Evolutionary conservation across 306 rosid species (phyloP).

Genomic region (Prinsepia uniflora): DNA sequence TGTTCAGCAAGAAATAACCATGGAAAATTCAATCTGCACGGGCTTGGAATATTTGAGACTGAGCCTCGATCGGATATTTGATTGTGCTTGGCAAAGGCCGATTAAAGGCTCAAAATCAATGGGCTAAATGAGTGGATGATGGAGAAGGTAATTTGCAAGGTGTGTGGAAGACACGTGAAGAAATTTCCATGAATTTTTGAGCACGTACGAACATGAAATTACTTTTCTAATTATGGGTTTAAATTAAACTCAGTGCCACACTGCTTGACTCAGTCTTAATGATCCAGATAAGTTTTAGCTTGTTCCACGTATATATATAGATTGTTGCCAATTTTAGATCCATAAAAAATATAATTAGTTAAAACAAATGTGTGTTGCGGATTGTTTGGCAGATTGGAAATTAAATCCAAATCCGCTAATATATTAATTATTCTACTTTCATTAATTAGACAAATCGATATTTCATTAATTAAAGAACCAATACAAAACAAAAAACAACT

Average conservation of each 20-base stretch:
- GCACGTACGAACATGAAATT: neutral
- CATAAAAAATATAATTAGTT: too few species aligned
- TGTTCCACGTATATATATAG: neutral
- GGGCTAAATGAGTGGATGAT: slow-evolving; percentile 20
- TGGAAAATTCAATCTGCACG: slow-evolving; percentile 12
- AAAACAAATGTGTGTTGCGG: too few species aligned
- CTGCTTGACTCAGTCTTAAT: slow-evolving; percentile 26
- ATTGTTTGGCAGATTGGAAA: too few species aligned
- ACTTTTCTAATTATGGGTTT: slow-evolving; percentile 16
- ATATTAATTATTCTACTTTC: too few species aligned
- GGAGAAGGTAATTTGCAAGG: slow-evolving; percentile 23
- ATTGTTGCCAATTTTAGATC: slow-evolving; percentile 1
- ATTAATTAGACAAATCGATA: too few species aligned
- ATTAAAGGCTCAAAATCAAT: slow-evolving; percentile 29
- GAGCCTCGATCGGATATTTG: slow-evolving; percentile 21
- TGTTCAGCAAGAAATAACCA: slow-evolving; percentile 20
- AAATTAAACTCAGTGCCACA: neutral
- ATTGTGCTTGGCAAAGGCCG: slow-evolving; percentile 28
- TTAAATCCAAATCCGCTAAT: too few species aligned
- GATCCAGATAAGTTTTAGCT: neutral
- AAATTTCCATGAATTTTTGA: slow-evolving; percentile 22
- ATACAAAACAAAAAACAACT: too few species aligned
- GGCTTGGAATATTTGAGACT: slow-evolving; percentile 18
- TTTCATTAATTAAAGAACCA: too few species aligned
- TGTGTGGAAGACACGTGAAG: slow-evolving; percentile 25